Conservation (phyloP, 169 alveolate species). For the Plasmodium malariae region DNA sequence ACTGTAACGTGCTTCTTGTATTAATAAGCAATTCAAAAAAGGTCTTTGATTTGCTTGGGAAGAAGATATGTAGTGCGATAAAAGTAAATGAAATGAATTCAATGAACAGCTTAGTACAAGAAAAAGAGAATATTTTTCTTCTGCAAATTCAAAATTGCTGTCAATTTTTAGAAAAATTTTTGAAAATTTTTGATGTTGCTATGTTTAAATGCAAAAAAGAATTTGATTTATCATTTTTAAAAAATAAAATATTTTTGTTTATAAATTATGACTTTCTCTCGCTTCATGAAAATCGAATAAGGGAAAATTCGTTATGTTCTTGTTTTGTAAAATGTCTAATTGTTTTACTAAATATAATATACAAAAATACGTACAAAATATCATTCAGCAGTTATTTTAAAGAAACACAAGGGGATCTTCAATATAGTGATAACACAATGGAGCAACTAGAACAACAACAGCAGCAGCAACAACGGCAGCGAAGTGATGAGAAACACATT, state of each 20-base stretch:
- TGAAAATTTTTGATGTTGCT: slow-evolving; percentile 25
- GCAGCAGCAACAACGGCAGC: no score
- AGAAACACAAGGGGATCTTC: not conserved
- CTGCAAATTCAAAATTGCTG: slow-evolving; percentile 19
- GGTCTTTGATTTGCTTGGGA: no score
- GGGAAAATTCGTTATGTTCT: slow-evolving; percentile 3
- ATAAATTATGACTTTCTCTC: slow-evolving; percentile 30
- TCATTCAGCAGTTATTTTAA: slow-evolving; percentile 20
- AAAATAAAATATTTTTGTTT: slow-evolving; percentile 30
- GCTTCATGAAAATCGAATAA: not conserved
- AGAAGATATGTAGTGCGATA: no score
- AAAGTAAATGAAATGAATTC: no score
- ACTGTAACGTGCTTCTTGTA: slow-evolving; percentile 28
- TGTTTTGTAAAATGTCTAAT: slow-evolving; percentile 32
- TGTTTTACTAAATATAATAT: slow-evolving; percentile 50
- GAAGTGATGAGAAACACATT: not conserved
- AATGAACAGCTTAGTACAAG: not conserved
- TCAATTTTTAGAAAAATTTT: slow-evolving; percentile 30
- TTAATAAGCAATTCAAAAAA: not conserved
- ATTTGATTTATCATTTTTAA: slow-evolving; percentile 40
- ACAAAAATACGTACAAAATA: slow-evolving; percentile 16
- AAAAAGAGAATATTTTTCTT: not conserved
- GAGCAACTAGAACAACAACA: no score
- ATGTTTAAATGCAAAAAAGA: slow-evolving; percentile 34
- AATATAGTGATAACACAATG: no score